phyloP scores from a whole-genome alignment of 148 eudicot species.

The Vaccinium vitisidaea region DNA sequence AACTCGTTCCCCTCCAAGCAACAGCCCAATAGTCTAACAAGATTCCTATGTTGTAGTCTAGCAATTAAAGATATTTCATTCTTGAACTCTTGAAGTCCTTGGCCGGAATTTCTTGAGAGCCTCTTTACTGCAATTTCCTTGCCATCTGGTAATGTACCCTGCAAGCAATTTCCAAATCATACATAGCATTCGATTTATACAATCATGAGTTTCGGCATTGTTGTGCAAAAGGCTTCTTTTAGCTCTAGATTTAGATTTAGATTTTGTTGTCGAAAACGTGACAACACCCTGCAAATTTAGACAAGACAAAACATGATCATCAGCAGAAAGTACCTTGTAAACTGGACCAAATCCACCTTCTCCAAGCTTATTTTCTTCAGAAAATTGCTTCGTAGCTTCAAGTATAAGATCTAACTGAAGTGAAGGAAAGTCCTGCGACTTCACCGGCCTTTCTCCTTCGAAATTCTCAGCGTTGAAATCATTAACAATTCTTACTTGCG shows the following conservation, averaged over 20 bases:
- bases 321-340: constrained; percentile 15
- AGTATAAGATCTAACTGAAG: background rate
- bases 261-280: background rate
- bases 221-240: background rate
- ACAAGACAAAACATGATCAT: background rate
- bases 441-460: background rate
- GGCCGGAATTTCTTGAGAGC: constrained; percentile 35
- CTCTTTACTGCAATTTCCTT: constrained; percentile 40
- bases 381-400: constrained; percentile 20
- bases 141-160: constrained; percentile 35
- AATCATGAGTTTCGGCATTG: background rate
- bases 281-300: background rate
- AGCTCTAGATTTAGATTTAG: background rate
- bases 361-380: constrained; percentile 25
- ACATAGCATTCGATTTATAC: background rate
- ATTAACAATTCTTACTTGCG: background rate
- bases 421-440: background rate
- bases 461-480: background rate
- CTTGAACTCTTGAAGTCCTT: constrained; percentile 34
- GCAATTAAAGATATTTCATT: constrained; percentile 40
- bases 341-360: constrained; percentile 31
- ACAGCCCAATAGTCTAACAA: constrained; percentile 40
- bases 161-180: background rate
- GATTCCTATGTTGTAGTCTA: constrained; percentile 39
- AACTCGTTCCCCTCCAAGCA: constrained; percentile 27